These are phyloP conservation scores for Solanum infundibuliforme DNA, from an alignment of 257 asterid species.

Conservation along the genomic window DNA sequence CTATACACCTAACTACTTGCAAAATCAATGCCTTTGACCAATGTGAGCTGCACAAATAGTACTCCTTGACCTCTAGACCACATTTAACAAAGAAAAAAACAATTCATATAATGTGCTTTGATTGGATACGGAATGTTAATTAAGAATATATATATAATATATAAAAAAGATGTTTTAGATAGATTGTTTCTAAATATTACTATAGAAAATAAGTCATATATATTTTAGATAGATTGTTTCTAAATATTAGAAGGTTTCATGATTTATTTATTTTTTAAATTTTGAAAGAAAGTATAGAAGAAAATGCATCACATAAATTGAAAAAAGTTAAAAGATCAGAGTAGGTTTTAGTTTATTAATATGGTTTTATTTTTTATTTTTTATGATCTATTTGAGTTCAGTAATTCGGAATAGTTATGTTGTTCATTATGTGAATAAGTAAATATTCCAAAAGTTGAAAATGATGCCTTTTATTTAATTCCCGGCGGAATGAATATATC, in stretches of 20 bases:
- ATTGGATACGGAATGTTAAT: background rate
- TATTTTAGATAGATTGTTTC: background rate
- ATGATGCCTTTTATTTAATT: too few relatives aligned
- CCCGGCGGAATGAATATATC: too few relatives aligned
- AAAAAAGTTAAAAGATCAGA: background rate
- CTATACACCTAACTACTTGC: background rate
- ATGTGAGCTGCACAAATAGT: background rate
- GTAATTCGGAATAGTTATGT: too few relatives aligned
- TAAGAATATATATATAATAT: background rate
- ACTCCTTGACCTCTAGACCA: background rate
- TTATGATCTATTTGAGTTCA: too few relatives aligned
- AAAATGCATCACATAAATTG: background rate
- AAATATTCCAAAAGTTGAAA: too few relatives aligned
- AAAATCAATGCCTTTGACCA: background rate
- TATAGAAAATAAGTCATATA: background rate
- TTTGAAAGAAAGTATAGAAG: background rate
- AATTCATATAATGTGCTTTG: background rate
- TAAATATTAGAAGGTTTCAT: background rate
- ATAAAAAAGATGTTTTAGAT: too few relatives aligned
- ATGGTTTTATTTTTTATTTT: too few relatives aligned
- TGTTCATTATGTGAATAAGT: too few relatives aligned
- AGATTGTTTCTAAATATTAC: background rate
- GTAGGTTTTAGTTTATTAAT: too few relatives aligned
- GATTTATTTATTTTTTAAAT: background rate
- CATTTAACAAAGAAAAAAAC: background rate